Base-by-base conservation (phyloP, 73 alveolate genomes). In the Effrenium voratum region DNA sequence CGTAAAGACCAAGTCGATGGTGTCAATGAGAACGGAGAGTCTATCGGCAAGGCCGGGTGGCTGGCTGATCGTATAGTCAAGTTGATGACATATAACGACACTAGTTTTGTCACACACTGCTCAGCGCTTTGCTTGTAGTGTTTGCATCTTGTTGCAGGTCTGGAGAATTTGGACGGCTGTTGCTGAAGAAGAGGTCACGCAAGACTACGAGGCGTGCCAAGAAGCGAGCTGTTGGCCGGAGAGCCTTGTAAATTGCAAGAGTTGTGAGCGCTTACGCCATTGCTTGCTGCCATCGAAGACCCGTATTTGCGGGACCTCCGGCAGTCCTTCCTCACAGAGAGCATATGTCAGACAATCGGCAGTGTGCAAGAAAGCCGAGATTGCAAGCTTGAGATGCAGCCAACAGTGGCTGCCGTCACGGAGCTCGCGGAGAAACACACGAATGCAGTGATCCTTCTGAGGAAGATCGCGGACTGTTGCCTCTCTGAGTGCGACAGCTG, bases 1-100 rank as follows among this genome's bases (percentile, higher is more conserved):
- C 30, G 57, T 13, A 38, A 43, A 38, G 86, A 75, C 59, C 86
- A 75, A 41, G 86, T 75, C 40, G 86, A 75, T 41, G 86, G 59
- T 41, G 3, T 6, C 59, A 24, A 28, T 8, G 59, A 6, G 19
- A 57, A 75, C 5, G 86, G 86, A 12, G n/a, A 2, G 19, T 8
- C 5, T 8, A 36, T 75, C n/a, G 86, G 86, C 41, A 75, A 75
- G 40, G 86, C 34, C 5, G 12, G 86, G 86, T 38, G 10, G 59
- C 16, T 16, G 8, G 86, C 41, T 16, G 1, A 52, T 12, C 19
- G 63, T 8, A 52, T 12, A 52, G 19, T 12, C 8, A 52, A 19
- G 8, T 12, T 12, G 19, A 52, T 19, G 8, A 19, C 8, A 8
- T 19, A 19, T 52, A 8, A 8, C 63, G 19, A 52, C 63, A 12